phyloP scores from a whole-genome alignment of 2,329 filamentous ascomycete species.

The Dactylonectria macrodidyma region DNA sequence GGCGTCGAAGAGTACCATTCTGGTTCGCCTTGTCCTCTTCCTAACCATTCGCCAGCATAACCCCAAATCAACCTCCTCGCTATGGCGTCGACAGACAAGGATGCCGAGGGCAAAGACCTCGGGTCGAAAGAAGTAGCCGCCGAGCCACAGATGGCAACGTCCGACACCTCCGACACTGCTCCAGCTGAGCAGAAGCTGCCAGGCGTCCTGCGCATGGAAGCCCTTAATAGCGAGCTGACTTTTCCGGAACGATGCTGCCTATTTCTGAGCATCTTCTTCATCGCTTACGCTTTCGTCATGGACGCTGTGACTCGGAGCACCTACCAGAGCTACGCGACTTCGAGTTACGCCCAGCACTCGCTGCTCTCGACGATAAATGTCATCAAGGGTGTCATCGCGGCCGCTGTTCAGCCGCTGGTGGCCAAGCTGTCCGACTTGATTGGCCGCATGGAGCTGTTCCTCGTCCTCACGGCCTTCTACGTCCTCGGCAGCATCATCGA shows the following conservation, averaged over 20 bases:
- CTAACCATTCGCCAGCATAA: not conserved
- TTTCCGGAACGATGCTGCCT: conserved; percentile 2
- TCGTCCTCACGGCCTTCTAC: conserved; percentile 67
- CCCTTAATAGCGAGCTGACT: not conserved
- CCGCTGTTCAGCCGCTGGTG: conserved; percentile 54
- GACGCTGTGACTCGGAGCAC: not conserved
- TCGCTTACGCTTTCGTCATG: not conserved
- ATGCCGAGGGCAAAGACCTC: not conserved
- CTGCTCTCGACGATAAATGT: conserved; percentile 62
- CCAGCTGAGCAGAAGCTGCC: not conserved
- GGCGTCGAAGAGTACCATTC: too few relatives aligned
- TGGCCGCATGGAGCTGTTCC: conserved; percentile 72
- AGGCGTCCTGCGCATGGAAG: conserved; percentile 8
- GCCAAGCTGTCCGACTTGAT: conserved; percentile 75
- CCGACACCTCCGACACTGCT: not conserved
- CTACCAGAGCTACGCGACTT: conserved; percentile 11
- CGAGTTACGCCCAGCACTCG: conserved; percentile 55
- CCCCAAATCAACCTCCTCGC: too few relatives aligned
- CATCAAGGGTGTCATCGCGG: conserved; percentile 58
- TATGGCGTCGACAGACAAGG: not conserved
- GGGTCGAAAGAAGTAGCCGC: not conserved
- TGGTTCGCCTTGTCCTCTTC: not conserved
- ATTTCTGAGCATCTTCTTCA: conserved; percentile 3
- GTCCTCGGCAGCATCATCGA: conserved; percentile 71
- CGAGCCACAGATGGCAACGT: not conserved